A percentile compares a stretch with the other conserved stretches of the same genome.
Evolutionary conservation across 306 rosid species (phyloP).

Genomic region (Cicer bijugum): DNA sequence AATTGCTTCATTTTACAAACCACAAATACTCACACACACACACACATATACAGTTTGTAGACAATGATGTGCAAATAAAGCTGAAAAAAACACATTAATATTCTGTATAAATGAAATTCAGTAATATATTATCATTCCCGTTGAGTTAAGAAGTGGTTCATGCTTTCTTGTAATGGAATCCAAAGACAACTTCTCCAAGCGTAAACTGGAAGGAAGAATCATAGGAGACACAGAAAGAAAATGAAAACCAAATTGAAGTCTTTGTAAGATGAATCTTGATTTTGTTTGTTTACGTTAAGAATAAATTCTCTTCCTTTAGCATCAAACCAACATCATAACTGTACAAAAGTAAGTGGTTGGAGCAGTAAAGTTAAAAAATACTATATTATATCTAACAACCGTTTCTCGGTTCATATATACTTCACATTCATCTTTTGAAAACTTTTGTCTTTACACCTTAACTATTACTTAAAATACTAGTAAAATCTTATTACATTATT

Average conservation of each 20-base stretch:
- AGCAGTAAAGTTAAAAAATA: slow-evolving; percentile 50
- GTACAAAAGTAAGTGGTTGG: slow-evolving; percentile 54
- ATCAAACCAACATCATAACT: slow-evolving; percentile 30
- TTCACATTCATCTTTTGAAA: slow-evolving; percentile 39
- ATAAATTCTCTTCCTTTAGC: slow-evolving; percentile 43
- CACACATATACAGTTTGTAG: not conserved
- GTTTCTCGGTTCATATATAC: not conserved
- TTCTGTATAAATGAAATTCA: not conserved
- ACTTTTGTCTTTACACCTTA: slow-evolving; percentile 49
- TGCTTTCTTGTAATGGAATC: slow-evolving; percentile 43
- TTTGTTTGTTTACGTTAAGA: slow-evolving; percentile 42
- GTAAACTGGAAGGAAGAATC: slow-evolving; percentile 58
- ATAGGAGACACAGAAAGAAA: slow-evolving; percentile 33
- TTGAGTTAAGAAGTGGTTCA: slow-evolving; percentile 25
- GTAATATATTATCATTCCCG: slow-evolving; percentile 32
- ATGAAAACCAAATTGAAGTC: slow-evolving; percentile 35
- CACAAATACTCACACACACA: not conserved
- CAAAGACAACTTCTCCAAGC: slow-evolving; percentile 42
- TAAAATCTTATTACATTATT: too few relatives aligned
- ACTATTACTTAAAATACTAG: slow-evolving; percentile 1
- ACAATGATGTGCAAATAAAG: slow-evolving; percentile 15
- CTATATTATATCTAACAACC: not conserved
- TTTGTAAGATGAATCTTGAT: slow-evolving; percentile 44
- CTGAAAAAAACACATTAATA: not conserved
- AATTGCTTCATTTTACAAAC: not conserved